Conservation (phyloP, 768 basidiomycete species). For the Cystofilobasidium capitatum region DNA sequence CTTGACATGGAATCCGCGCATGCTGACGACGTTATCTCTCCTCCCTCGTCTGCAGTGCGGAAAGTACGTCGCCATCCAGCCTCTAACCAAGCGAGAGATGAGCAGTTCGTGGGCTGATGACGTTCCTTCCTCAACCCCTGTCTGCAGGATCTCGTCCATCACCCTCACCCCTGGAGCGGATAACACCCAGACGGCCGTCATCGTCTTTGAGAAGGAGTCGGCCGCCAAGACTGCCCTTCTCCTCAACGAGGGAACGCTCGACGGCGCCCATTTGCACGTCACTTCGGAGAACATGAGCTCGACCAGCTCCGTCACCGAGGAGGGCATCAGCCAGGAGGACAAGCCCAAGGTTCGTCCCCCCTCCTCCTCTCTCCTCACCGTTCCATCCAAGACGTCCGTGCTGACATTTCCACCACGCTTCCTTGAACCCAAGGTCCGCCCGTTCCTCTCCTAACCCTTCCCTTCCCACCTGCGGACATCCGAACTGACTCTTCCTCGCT, state of each 20-base stretch:
- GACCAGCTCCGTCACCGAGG: constrained; percentile 30
- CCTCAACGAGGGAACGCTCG: constrained; percentile 64
- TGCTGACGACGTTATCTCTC: constrained; percentile 8
- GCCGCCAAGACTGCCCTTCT: constrained; percentile 81
- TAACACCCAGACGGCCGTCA: constrained; percentile 50
- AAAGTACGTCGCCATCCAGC: constrained; percentile 45
- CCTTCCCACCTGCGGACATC: not conserved
- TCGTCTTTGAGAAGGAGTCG: constrained; percentile 65
- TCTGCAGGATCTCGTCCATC: constrained; percentile 55
- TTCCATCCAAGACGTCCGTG: not conserved
- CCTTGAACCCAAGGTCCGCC: too few species aligned
- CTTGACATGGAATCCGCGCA: too few species aligned
- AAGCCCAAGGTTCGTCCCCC: constrained; percentile 52
- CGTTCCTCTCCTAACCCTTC: too few species aligned
- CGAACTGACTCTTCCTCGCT: constrained; percentile 1
- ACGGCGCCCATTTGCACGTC: constrained; percentile 60
- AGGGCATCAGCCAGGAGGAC: constrained; percentile 63
- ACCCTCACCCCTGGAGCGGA: constrained; percentile 45
- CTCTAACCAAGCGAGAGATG: not conserved
- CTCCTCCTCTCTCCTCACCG: not conserved
- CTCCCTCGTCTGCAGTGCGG: not conserved
- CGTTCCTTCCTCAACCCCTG: not conserved
- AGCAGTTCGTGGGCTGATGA: too few species aligned
- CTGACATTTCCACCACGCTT: too few species aligned
- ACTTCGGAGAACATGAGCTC: constrained; percentile 50